Evolutionary conservation across 1,284 basidiomycete genomes (phyloP).

Genomic region (Thelephora terrestris): DNA sequence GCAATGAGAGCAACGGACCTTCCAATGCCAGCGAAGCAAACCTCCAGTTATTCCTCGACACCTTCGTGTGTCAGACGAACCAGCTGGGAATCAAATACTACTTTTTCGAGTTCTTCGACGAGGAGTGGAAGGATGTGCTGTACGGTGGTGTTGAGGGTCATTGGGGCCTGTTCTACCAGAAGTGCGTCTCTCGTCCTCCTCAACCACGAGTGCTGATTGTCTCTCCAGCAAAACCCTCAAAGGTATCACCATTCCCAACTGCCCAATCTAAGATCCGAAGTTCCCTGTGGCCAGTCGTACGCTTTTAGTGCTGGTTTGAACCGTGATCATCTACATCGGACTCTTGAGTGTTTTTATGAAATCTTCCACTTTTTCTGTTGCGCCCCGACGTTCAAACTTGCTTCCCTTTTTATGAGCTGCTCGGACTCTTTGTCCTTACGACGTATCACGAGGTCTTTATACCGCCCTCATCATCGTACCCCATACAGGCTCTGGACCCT

Average conservation of each 20-base stretch:
- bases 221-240: constrained; percentile 25
- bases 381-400: too few relatives aligned
- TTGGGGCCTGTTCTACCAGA: constrained; percentile 47
- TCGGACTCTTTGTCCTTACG: too few relatives aligned
- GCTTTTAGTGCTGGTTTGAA: too few relatives aligned
- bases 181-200: constrained; percentile 28
- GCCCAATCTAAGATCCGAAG: constrained; percentile 6
- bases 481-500: too few relatives aligned
- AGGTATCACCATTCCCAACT: constrained; percentile 20
- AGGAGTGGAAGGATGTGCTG: constrained; percentile 69
- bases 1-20: constrained; percentile 51
- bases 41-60: constrained; percentile 70
- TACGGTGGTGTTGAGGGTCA: constrained; percentile 80
- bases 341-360: too few relatives aligned
- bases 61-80: constrained; percentile 85
- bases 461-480: too few relatives aligned
- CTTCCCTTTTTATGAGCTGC: too few relatives aligned
- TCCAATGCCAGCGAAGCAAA: constrained; percentile 59
- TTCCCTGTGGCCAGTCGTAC: too few relatives aligned
- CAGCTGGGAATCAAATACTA: constrained; percentile 75
- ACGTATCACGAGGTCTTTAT: too few relatives aligned
- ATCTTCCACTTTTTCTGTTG: too few relatives aligned
- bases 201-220: constrained; percentile 6
- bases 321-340: too few relatives aligned
- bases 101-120: constrained; percentile 80